Conservation (phyloP, 2,329 filamentous ascomycete genomes). For the Claviceps pusilla region DNA sequence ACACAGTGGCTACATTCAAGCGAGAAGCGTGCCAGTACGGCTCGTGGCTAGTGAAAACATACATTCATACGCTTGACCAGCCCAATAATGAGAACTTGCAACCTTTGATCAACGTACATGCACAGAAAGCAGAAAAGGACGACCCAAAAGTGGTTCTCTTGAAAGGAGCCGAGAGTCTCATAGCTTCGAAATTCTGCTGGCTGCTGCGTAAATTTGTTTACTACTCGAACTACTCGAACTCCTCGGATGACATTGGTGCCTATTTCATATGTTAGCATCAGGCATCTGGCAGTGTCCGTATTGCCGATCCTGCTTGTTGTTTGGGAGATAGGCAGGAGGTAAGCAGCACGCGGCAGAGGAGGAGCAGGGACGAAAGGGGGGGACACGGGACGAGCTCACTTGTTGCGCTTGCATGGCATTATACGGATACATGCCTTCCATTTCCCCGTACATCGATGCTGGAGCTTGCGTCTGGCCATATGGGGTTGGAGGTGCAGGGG, state of each 20-base stretch:
- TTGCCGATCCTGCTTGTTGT: background rate
- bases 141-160: background rate
- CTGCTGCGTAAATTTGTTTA: background rate
- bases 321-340: background rate
- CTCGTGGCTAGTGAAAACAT: background rate
- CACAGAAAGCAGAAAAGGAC: background rate
- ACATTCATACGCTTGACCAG: slow-evolving; percentile 8
- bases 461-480: slow-evolving; percentile 66
- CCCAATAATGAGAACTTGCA: background rate
- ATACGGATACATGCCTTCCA: slow-evolving; percentile 77
- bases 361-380: background rate
- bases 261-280: slow-evolving; percentile 8
- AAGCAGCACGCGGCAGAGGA: background rate
- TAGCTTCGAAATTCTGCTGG: too few relatives aligned
- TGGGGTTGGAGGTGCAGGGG: slow-evolving; percentile 51
- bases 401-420: slow-evolving; percentile 68
- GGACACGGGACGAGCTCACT: slow-evolving; percentile 33
- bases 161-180: background rate
- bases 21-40: background rate
- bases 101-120: background rate
- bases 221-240: slow-evolving; percentile 25
- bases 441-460: slow-evolving; percentile 56
- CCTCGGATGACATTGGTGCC: slow-evolving; percentile 30
- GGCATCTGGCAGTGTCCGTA: background rate
- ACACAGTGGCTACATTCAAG: background rate